Evolutionary conservation across 371 early-diverging fungal species (phyloP).

Genomic region (Rhizopus stolonifer): DNA sequence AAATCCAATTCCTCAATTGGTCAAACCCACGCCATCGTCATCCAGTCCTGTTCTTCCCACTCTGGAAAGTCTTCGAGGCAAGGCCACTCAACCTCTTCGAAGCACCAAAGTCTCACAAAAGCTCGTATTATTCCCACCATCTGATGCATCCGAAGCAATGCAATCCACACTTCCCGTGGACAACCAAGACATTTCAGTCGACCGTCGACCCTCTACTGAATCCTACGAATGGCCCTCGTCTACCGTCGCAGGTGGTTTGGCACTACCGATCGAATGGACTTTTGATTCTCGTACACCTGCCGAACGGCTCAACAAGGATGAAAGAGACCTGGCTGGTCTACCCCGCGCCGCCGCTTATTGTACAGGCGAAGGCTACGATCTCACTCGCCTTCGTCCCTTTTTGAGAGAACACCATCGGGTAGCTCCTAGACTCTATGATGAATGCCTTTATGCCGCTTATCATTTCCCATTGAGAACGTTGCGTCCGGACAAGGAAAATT

Average conservation of each 20-base stretch:
- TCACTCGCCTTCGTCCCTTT: slow-evolving; percentile 56
- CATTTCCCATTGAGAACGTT: slow-evolving; percentile 58
- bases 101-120: slow-evolving; percentile 92
- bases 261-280: slow-evolving; percentile 41
- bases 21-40: slow-evolving; percentile 7
- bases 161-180: slow-evolving; percentile 26
- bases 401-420: slow-evolving; percentile 59
- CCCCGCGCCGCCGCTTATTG: slow-evolving; percentile 92
- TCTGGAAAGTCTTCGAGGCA: slow-evolving; percentile 16
- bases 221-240: slow-evolving; percentile 21
- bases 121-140: slow-evolving; percentile 84
- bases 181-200: neutral
- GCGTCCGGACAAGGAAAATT: slow-evolving; percentile 45
- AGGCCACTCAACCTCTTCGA: slow-evolving; percentile 62
- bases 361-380: slow-evolving; percentile 74
- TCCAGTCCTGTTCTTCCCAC: neutral
- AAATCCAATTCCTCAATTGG: slow-evolving; percentile 35
- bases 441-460: slow-evolving; percentile 65
- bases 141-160: slow-evolving; percentile 32
- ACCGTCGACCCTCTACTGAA: slow-evolving; percentile 4
- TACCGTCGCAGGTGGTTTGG: slow-evolving; percentile 24
- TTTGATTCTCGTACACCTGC: slow-evolving; percentile 54
- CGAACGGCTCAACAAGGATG: slow-evolving; percentile 66
- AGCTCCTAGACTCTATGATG: slow-evolving; percentile 58
- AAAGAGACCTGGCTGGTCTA: slow-evolving; percentile 53